Evolutionary conservation across 768 basidiomycete genomes (phyloP).

Genomic region (Naganishia vaughanmartiniae): DNA sequence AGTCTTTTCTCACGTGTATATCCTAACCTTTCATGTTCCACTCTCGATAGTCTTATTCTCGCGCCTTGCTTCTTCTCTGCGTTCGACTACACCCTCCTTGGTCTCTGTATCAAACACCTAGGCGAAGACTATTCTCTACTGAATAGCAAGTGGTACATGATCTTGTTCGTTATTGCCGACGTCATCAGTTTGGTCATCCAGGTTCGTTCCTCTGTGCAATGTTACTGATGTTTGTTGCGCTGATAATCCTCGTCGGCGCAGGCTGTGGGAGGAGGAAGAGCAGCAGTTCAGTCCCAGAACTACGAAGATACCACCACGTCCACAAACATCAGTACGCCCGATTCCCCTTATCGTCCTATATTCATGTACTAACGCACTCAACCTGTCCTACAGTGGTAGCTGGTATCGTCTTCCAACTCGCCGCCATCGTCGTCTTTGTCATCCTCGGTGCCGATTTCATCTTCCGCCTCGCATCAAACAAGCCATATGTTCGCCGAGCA

Average conservation of each 20-base stretch:
- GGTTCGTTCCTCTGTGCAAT: not conserved
- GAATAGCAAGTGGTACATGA: constrained; percentile 40
- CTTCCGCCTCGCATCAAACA: constrained; percentile 32
- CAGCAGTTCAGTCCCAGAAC: constrained; percentile 39
- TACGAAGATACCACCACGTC: constrained; percentile 38
- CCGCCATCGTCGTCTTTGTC: constrained; percentile 47
- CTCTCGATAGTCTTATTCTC: constrained; percentile 41
- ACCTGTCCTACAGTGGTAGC: constrained; percentile 41
- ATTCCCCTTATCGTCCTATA: too few species aligned
- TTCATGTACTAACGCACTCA: not conserved
- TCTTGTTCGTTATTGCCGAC: constrained; percentile 47
- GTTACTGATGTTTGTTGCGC: not conserved
- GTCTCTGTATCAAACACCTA: constrained; percentile 46
- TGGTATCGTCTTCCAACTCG: constrained; percentile 50
- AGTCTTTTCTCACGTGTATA: too few species aligned
- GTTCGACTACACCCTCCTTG: constrained; percentile 45
- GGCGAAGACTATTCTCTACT: constrained; percentile 42
- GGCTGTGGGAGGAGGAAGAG: constrained; percentile 47
- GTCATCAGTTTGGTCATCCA: constrained; percentile 45
- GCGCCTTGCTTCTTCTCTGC: constrained; percentile 52
- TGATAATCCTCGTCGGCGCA: constrained; percentile 28
- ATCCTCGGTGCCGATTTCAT: constrained; percentile 45
- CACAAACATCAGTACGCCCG: constrained; percentile 47
- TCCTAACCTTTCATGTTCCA: not conserved
- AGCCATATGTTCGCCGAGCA: constrained; percentile 32